Evolutionary conservation across 1,139 yeast species (phyloP), one percentile per base, ranked within the genome.

Genomic region (Komagataea norvegica): DNA sequence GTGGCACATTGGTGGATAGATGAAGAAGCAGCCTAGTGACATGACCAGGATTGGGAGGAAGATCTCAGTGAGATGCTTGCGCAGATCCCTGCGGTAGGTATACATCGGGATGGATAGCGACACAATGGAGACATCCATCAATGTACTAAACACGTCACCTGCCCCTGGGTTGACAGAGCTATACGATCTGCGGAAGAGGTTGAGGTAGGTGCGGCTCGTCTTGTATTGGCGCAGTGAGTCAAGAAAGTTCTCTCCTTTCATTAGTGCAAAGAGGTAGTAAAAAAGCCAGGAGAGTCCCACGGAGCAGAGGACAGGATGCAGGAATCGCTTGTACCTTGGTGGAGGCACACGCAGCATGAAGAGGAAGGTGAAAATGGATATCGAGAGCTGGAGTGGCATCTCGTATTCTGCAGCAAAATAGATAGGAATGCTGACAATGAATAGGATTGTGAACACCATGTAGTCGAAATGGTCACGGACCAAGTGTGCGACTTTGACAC

Each of bases 111-210:
- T 62, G 17, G 89, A 76, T 33, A 84, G 64, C 1, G 89, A 75
- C 2, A 83, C 88, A 59, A 84, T 84, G 3, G 87, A 75, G 5
- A 82, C 72, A 49, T 83, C 93, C 80, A 84, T 77, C 44, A 84
- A 57, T 0, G 88, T 74, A 8, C 79, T 61, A 28, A 84, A 67
- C 10, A 84, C 66, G 53, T 84, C 94, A 2, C 94, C 94, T 28
- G 91, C 85, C 0, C 94, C 94, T 0, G 94, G 93, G 73, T 79
- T 72, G 28, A 61, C 60, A 19, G 43, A 40, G 18, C 39, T 41
- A 22, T 42, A 33, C 37, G 60, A 45, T 15, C 61, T 55, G 46
- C 70, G 69, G 57, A 83, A 82, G 16, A 84, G 61, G 38, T 70
- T 64, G 30, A 79, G 57, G 51, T 84, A 84, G 17, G 68, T 81